Base-by-base conservation (phyloP, 1,284 basidiomycete genomes). In the Polyporus tsugae region DNA sequence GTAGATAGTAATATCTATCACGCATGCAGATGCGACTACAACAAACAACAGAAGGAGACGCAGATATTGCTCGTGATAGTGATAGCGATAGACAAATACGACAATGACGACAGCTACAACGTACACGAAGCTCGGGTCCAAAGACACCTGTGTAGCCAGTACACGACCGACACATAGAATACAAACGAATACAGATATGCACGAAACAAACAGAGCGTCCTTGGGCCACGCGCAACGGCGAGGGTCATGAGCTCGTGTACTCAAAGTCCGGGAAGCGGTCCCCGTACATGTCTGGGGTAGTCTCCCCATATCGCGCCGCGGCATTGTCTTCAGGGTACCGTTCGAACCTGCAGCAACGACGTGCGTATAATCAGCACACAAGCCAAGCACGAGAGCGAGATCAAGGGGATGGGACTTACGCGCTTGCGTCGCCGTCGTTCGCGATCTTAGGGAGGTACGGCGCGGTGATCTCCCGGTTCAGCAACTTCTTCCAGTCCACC, bases 401-500 rank as follows among this genome's bases (percentile, higher is more conserved):
- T 29, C 29, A 29, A 29, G 29, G 2, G 29, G 29, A 29, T 25
- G 58, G 53, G 66, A 90, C 94, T 82, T 78, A 96, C 94, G 95
- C 95, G 89, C 93, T 95, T 6, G 94, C 91, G 78, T 97, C 95
- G 0, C 95, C 95, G 10, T 95, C 95, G 19, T 94, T 90, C 36
- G 83, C 86, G 64, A 96, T 94, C 78, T 91, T 91, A 7, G 97
- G 97, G 59, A 98, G 83, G 81, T 98, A 99, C 5, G 97, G 97
- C n/a, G 97, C 96, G 2, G 94, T 95, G 66, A 99, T 98, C 78
- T 98, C 95, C 70, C 95, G 85, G 62, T 88, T 86, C 76, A 88
- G 89, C 65, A 99, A 82, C 79, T 92, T 90, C 68, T 90, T 89
- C 97, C 97, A 99, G 74, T 97, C 95, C 25, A 99, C 97, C 80